Evolutionary conservation across 2,329 filamentous ascomycete species (phyloP), one percentile per base, ranked within the genome.

Genomic region (Cercospora citrullina): DNA sequence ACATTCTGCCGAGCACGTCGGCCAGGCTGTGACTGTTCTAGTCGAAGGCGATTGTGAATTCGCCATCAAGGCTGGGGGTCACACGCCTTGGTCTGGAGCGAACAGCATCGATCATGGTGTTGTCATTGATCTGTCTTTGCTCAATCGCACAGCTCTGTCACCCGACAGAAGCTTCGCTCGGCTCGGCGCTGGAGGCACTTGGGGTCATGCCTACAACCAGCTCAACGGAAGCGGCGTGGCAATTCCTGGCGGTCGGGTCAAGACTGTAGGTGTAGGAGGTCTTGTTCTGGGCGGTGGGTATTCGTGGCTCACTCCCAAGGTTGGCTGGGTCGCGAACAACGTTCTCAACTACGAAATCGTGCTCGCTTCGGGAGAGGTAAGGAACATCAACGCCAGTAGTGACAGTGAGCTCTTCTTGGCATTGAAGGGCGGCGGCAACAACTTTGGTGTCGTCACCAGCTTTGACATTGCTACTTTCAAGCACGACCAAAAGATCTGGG

Each of bases 291-390:
- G 83, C n/a, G 75, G 75, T 26, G 85, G 85, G 5, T 81, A 84
- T 28, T 83, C 82, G 0, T 86, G 79, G 75, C 82, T 84, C 70
- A 79, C 80, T 2, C 78, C 79, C 0, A 75, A 75, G 0, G 74
- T 80, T 69, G 87, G 86, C 9, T 86, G 83, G 77, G 82, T 80
- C 21, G 81, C 81, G 58, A 84, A 75, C 39, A 72, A 67, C 33
- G 72, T 74, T 4, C 5, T 71, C 28, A 69, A 72, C 23, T 73
- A 68, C 45, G 73, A 77, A 63, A 66, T 75, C 16, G 74, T 75
- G 7, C 69, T 73, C 4, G 70, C 74, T 7, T 58, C 66, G 33
- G 73, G 73, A 30, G 16, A 45, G 10, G 68, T 75, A 21, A 66
- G 73, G 53, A 64, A 73, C 12, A 74, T 71, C 57, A 74, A 72